phyloP scores from a whole-genome alignment of 306 rosid genomes.

The Elaeagnus macrophylla region DNA sequence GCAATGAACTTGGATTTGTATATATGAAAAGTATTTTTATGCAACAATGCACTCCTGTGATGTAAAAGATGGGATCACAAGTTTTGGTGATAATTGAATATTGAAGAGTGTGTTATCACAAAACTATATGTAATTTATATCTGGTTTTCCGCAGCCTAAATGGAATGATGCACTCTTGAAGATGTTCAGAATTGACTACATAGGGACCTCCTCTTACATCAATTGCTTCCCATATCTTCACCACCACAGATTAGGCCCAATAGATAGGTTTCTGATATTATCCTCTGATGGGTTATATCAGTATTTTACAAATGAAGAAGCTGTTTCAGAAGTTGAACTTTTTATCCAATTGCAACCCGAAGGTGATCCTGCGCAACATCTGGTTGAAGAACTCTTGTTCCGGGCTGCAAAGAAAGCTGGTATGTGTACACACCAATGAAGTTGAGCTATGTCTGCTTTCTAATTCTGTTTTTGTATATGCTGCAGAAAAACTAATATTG shows the following conservation, averaged over 20 bases:
- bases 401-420: slow-evolving; percentile 98
- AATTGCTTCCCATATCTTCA: slow-evolving; percentile 71
- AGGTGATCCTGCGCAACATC: slow-evolving; percentile 97
- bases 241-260: slow-evolving; percentile 83
- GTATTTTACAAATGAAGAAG: slow-evolving; percentile 88
- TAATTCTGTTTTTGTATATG: background rate
- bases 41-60: background rate
- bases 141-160: slow-evolving; percentile 64
- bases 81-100: background rate
- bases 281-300: slow-evolving; percentile 96
- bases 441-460: background rate
- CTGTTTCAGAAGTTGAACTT: slow-evolving; percentile 88
- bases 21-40: background rate
- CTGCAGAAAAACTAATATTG: slow-evolving; percentile 2
- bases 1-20: background rate
- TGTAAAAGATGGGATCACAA: background rate
- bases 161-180: slow-evolving; percentile 94
- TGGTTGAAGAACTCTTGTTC: slow-evolving; percentile 82
- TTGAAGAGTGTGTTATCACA: background rate
- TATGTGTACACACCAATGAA: slow-evolving; percentile 9
- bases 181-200: slow-evolving; percentile 82
- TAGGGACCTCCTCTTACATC: slow-evolving; percentile 80
- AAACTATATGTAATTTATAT: slow-evolving; percentile 5
- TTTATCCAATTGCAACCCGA: slow-evolving; percentile 90
- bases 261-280: slow-evolving; percentile 77